Evolutionary conservation across 1,139 yeast species (phyloP).

Genomic region (Suhomyces kunorum): DNA sequence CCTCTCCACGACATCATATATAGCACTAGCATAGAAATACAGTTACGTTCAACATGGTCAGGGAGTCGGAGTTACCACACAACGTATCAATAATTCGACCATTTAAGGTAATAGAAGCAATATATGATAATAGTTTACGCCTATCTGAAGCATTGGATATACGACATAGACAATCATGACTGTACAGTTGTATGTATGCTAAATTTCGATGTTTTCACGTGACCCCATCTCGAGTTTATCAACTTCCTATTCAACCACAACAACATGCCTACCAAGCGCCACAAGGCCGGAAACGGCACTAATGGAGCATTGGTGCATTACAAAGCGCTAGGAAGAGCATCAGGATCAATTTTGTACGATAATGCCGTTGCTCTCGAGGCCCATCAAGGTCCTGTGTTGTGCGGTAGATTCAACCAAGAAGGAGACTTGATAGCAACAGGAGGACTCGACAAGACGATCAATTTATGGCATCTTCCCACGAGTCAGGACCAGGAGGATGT

Average conservation of each 20-base stretch:
- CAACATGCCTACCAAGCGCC: slow-evolving; percentile 27
- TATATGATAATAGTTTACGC: too few relatives aligned
- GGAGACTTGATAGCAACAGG: slow-evolving; percentile 53
- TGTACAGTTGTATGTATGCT: background rate
- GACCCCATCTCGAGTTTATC: background rate
- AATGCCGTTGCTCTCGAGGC: slow-evolving; percentile 40
- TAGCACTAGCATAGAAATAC: slow-evolving; percentile 6
- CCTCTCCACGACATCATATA: background rate
- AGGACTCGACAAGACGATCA: slow-evolving; percentile 51
- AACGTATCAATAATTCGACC: too few relatives aligned
- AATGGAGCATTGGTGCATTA: slow-evolving; percentile 4
- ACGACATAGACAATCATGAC: too few relatives aligned
- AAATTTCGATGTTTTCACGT: background rate
- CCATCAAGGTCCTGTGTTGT: slow-evolving; percentile 50
- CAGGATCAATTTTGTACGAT: slow-evolving; percentile 14
- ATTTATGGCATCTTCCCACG: slow-evolving; percentile 47
- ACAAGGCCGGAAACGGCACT: slow-evolving; percentile 15
- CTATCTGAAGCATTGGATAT: background rate
- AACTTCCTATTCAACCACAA: background rate
- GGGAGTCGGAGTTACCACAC: background rate
- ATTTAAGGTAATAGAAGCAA: too few relatives aligned
- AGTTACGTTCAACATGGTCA: background rate
- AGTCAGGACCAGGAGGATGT: slow-evolving; percentile 24
- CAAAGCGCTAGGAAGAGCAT: slow-evolving; percentile 2
- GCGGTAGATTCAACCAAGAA: slow-evolving; percentile 42